These are phyloP conservation scores for Rhizomucor miehei DNA, from an alignment of 371 early-diverging fungal species.

Conservation along the genomic window DNA sequence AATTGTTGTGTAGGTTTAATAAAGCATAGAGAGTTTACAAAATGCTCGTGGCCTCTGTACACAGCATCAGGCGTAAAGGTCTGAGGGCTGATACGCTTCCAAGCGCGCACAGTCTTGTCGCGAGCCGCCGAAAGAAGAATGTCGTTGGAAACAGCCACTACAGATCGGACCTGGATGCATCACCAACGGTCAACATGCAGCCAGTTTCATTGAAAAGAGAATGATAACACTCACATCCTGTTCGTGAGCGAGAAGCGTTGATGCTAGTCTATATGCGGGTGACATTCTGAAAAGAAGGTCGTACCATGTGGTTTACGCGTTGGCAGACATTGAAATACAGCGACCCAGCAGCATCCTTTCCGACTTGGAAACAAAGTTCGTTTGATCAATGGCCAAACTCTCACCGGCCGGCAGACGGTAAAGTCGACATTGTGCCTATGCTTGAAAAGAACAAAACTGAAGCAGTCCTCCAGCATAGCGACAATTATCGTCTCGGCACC, in stretches of 20 bases:
- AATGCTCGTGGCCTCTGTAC: slow-evolving; percentile 73
- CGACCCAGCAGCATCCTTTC: neutral
- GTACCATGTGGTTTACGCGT: neutral
- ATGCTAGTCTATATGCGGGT: slow-evolving; percentile 10
- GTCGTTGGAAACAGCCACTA: slow-evolving; percentile 62
- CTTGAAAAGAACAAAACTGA: neutral
- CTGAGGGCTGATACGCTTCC: slow-evolving; percentile 49
- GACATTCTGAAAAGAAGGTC: slow-evolving; percentile 4
- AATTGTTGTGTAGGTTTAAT: slow-evolving; percentile 55
- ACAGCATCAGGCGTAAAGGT: slow-evolving; percentile 51
- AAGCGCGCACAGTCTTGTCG: slow-evolving; percentile 68
- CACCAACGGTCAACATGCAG: neutral
- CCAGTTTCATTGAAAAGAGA: neutral
- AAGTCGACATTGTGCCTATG: neutral
- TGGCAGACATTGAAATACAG: too few relatives aligned
- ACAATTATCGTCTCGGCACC: slow-evolving; percentile 44
- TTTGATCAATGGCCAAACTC: neutral
- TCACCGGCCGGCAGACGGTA: slow-evolving; percentile 11
- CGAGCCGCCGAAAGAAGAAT: slow-evolving; percentile 78
- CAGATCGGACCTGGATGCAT: slow-evolving; percentile 62
- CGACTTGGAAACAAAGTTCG: too few relatives aligned
- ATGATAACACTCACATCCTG: slow-evolving; percentile 28
- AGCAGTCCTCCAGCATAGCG: slow-evolving; percentile 19
- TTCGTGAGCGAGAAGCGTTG: slow-evolving; percentile 23
- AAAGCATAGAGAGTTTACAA: slow-evolving; percentile 77